phyloP scores from a whole-genome alignment of 495 filamentous ascomycete genomes.

The Aspergillus heteromorphus region DNA sequence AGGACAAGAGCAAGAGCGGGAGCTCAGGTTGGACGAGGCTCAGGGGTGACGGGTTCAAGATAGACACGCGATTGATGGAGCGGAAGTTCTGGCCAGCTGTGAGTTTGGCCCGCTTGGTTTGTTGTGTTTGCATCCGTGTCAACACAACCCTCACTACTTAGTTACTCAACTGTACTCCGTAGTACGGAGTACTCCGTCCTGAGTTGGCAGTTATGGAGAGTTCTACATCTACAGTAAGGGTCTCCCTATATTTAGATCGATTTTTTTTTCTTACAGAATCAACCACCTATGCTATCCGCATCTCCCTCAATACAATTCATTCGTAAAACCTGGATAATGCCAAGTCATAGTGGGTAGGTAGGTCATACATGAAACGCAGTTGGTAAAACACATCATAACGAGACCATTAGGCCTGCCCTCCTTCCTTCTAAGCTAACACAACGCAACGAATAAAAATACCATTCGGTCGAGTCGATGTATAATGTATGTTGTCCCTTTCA shows the following conservation, averaged over 20 bases:
- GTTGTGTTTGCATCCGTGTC: slow-evolving; percentile 31
- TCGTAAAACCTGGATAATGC: not conserved
- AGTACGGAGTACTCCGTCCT: too few relatives aligned
- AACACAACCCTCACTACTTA: too few relatives aligned
- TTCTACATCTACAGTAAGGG: too few relatives aligned
- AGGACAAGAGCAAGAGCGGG: slow-evolving; percentile 8
- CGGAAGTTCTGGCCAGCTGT: slow-evolving; percentile 35
- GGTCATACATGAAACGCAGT: slow-evolving; percentile 5
- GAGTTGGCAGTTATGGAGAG: too few relatives aligned
- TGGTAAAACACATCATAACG: not conserved
- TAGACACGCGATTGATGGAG: slow-evolving; percentile 17
- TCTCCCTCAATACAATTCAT: not conserved
- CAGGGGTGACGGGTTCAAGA: slow-evolving; percentile 6
- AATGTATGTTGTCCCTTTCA: not conserved
- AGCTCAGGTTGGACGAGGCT: slow-evolving; percentile 9
- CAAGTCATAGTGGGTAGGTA: not conserved
- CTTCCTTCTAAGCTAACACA: not conserved
- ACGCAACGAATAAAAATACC: not conserved
- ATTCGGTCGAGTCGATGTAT: not conserved
- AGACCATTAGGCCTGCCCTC: not conserved
- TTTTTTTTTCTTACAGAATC: too few relatives aligned
- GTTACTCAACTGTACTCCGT: too few relatives aligned
- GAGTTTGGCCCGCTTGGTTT: slow-evolving; percentile 26
- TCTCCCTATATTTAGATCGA: too few relatives aligned
- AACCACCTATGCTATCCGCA: not conserved